Evolutionary conservation across 805 yeast species (phyloP).

Genomic region (Sugiyamaella lignohabitans): DNA sequence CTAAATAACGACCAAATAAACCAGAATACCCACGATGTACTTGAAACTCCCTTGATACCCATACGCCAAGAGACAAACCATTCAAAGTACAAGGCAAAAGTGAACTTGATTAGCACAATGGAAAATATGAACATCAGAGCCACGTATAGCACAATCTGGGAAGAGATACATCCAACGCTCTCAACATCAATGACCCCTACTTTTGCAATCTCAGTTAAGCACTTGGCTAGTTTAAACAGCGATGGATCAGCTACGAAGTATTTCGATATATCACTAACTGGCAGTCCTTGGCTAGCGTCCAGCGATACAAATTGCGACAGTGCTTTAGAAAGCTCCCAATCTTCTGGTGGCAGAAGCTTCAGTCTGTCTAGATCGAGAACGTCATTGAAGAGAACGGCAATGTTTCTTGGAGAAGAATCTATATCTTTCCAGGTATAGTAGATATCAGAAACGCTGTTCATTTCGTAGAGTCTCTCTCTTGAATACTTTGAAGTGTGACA

Average conservation of each 20-base stretch:
- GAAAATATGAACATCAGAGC: constrained; percentile 69
- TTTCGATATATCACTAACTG: constrained; percentile 5
- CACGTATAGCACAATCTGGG: constrained; percentile 68
- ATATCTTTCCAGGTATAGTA: constrained; percentile 78
- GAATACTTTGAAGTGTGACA: constrained; percentile 66
- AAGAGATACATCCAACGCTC: constrained; percentile 90
- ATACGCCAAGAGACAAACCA: constrained; percentile 52
- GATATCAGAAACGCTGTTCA: constrained; percentile 56
- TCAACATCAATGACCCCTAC: constrained; percentile 72
- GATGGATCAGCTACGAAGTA: constrained; percentile 22
- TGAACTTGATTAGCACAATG: constrained; percentile 59
- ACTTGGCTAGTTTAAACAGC: constrained; percentile 54
- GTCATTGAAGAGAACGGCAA: constrained; percentile 71
- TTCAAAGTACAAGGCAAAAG: constrained; percentile 73
- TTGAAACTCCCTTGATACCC: constrained; percentile 4
- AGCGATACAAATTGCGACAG: not conserved
- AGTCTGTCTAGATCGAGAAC: constrained; percentile 68
- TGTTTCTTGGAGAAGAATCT: constrained; percentile 42
- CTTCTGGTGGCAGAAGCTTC: constrained; percentile 60
- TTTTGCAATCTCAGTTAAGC: constrained; percentile 69
- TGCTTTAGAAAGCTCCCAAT: constrained; percentile 31
- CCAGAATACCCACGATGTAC: too few relatives aligned
- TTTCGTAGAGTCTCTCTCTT: constrained; percentile 52
- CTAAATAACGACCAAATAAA: not conserved
- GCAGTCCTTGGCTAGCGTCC: not conserved